Evolutionary conservation across 805 yeast genomes (phyloP), one percentile per base, ranked within the genome.

Genomic region (Jamesozyma rosinii): DNA sequence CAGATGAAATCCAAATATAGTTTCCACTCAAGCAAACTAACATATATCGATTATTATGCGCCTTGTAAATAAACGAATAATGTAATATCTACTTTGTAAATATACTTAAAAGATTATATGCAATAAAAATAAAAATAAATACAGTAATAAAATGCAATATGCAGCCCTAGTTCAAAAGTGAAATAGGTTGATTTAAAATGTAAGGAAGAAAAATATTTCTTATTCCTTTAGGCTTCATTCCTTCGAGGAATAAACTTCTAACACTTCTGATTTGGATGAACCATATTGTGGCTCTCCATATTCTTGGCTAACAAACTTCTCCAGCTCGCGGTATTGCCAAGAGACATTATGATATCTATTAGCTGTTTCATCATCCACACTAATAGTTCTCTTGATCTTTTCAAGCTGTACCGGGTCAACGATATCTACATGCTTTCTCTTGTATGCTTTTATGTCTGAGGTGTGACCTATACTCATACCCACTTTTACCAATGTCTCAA

Each of bases 391-490:
- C 41, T 54, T 59, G 17, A 61, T 57, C 19, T 46, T 47, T 40
- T 60, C 64, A 14, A 57, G 37, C 33, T 59, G 53, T 22, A 45
- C 49, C 6, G 55, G 52, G 39, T 47, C 46, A 4, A 46, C 41
- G 5, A 56, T 42, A 17, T 67, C 71, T 19, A 69, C 57, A 41
- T 66, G 70, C 37, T 66, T 64, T 53, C 87, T 67, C 41, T 66
- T 63, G 50, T 60, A 69, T 50, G 81, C 88, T 2, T 62, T 52
- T 0, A 63, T 64, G 11, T 66, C 72, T 0, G 74, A 74, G 0
- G 72, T 50, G 60, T 89, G 96, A 0, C 96, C 97, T 32, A 90
- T 74, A 33, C 95, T 83, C 83, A 86, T 90, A 0, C 97, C 97
- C 1, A 89, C 95, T 42, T 83, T 67, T 1, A 89, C 80, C 44